phyloP scores from a whole-genome alignment of 352 stramenopile genomes.

The Phytophthora pisi region DNA sequence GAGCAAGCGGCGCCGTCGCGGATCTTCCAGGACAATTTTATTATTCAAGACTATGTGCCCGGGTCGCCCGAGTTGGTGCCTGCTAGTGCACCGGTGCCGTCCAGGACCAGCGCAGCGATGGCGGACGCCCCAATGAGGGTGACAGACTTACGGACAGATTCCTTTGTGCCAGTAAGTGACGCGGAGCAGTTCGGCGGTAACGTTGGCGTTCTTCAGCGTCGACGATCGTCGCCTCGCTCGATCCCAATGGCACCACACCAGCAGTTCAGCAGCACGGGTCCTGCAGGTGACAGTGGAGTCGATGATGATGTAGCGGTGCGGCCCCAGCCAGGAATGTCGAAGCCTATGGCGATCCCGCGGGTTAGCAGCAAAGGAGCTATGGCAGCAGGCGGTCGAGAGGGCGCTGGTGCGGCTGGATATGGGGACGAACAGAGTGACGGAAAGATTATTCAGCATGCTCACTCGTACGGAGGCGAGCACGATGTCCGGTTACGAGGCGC shows the following conservation, averaged over 20 bases:
- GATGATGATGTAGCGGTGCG: slow-evolving; percentile 26
- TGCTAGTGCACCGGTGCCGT: slow-evolving; percentile 28
- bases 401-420: slow-evolving; percentile 14
- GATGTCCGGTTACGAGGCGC: slow-evolving; percentile 52
- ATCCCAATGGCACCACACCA: slow-evolving; percentile 33
- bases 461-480: slow-evolving; percentile 69
- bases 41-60: slow-evolving; percentile 89
- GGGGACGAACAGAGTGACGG: slow-evolving; percentile 25
- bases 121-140: slow-evolving; percentile 24
- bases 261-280: slow-evolving; percentile 27
- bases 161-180: slow-evolving; percentile 48
- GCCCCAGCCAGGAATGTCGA: slow-evolving; percentile 56
- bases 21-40: slow-evolving; percentile 79
- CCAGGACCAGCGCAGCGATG: slow-evolving; percentile 13
- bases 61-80: slow-evolving; percentile 53
- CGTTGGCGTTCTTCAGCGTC: slow-evolving; percentile 27
- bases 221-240: slow-evolving; percentile 48
- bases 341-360: slow-evolving; percentile 84
- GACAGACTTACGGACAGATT: slow-evolving; percentile 31
- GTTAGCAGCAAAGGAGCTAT: slow-evolving; percentile 42
- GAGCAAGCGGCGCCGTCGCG: slow-evolving; percentile 41
- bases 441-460: slow-evolving; percentile 59
- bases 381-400: slow-evolving; percentile 29
- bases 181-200: slow-evolving; percentile 31
- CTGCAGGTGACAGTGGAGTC: slow-evolving; percentile 9